phyloP scores from a whole-genome alignment of 1,284 basidiomycete species.

The Vanrija pseudolonga region DNA sequence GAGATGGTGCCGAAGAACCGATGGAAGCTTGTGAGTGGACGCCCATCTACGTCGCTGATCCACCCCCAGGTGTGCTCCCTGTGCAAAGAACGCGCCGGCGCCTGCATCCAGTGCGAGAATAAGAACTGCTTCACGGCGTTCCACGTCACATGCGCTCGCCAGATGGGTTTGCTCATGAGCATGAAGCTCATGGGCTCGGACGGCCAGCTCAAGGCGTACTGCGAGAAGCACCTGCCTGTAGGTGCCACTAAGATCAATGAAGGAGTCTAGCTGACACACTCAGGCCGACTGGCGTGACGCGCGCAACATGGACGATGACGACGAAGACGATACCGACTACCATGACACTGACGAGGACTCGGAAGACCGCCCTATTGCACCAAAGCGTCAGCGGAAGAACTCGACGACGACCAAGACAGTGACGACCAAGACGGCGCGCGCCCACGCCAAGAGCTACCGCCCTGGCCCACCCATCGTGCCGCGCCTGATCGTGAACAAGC shows the following conservation, averaged over 20 bases:
- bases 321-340: conserved; percentile 19
- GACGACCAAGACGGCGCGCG: conserved; percentile 53
- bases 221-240: conserved; percentile 85
- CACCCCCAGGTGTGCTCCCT: conserved; percentile 71
- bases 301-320: conserved; percentile 28
- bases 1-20: conserved; percentile 84
- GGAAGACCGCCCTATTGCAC: conserved; percentile 30
- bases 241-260: conserved; percentile 33
- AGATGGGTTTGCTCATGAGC: conserved; percentile 72
- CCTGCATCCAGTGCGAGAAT: conserved; percentile 96
- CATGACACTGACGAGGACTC: conserved; percentile 46
- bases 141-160: conserved; percentile 90
- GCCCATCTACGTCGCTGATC: neutral
- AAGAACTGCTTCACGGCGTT: conserved; percentile 88
- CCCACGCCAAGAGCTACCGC: conserved; percentile 55
- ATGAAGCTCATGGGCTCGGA: conserved; percentile 68
- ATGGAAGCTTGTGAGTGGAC: conserved; percentile 78
- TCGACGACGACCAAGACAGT: conserved; percentile 17
- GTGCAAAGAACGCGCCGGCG: conserved; percentile 76
- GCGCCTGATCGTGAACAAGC: conserved; percentile 58
- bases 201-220: conserved; percentile 65
- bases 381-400: conserved; percentile 14
- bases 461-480: conserved; percentile 57
- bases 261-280: conserved; percentile 2
- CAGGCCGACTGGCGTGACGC: conserved; percentile 18